phyloP scores from a whole-genome alignment of 345 rosid genomes.

The Brassica carinata region DNA sequence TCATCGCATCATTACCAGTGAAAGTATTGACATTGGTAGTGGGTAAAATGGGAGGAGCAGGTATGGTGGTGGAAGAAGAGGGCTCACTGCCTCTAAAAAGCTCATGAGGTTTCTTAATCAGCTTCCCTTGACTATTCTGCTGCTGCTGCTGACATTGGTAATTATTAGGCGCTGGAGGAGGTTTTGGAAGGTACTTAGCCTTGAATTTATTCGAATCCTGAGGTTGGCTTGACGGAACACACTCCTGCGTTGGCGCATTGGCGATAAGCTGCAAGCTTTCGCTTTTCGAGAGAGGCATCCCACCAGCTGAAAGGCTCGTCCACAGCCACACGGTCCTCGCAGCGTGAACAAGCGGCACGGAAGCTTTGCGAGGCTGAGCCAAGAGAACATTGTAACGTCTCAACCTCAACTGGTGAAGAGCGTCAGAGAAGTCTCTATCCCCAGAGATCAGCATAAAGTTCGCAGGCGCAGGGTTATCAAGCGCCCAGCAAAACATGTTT shows the following conservation, averaged over 20 bases:
- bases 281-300: constrained; percentile 52
- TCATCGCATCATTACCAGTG: constrained; percentile 42
- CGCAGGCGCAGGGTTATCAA: constrained; percentile 90
- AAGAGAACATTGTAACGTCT: constrained; percentile 87
- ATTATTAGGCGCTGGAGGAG: constrained; percentile 38
- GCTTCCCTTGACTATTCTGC: constrained; percentile 49
- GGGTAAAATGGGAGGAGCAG: constrained; percentile 42
- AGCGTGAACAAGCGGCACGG: constrained; percentile 77
- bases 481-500: constrained; percentile 93
- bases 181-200: constrained; percentile 41
- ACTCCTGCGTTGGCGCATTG: constrained; percentile 34
- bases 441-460: constrained; percentile 87
- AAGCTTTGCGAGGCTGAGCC: constrained; percentile 79
- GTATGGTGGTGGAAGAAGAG: neutral
- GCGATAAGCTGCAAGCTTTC: constrained; percentile 50
- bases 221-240: constrained; percentile 43
- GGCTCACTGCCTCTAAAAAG: constrained; percentile 52
- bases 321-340: constrained; percentile 90
- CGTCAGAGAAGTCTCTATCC: constrained; percentile 88
- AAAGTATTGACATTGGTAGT: constrained; percentile 44
- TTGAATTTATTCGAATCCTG: constrained; percentile 41
- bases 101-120: constrained; percentile 83
- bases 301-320: constrained; percentile 75
- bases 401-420: constrained; percentile 89
- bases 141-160: constrained; percentile 35